Conservation (phyloP, 2,329 filamentous ascomycete species). For the Colletotrichum theobromicola region DNA sequence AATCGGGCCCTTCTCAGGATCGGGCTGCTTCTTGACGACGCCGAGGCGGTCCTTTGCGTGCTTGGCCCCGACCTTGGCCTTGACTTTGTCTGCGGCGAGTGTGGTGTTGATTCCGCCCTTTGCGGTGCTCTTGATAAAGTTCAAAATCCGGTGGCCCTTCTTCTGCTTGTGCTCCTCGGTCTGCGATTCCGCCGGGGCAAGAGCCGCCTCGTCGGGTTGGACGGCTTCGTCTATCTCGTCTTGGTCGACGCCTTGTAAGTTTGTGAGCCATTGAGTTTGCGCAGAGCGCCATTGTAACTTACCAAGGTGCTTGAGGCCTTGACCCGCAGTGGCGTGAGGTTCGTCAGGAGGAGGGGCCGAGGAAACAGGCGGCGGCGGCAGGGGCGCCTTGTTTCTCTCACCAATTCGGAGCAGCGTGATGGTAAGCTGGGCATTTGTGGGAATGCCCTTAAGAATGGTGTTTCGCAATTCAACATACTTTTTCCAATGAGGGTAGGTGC, state of each 20-base stretch:
- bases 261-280: conserved; percentile 22
- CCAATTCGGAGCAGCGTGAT: conserved; percentile 82
- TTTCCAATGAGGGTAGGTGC: conserved; percentile 71
- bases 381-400: conserved; percentile 79
- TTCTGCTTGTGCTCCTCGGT: conserved; percentile 49
- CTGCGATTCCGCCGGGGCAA: conserved; percentile 50
- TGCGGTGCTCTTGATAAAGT: conserved; percentile 71
- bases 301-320: conserved; percentile 40
- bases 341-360: conserved; percentile 38
- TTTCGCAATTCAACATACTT: conserved; percentile 77
- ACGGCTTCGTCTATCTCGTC: conserved; percentile 72
- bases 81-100: conserved; percentile 72
- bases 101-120: conserved; percentile 76
- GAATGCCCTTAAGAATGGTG: conserved; percentile 79
- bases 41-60: conserved; percentile 75
- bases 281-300: not conserved
- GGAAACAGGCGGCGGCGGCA: conserved; percentile 62
- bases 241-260: conserved; percentile 52
- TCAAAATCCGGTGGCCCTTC: conserved; percentile 55
- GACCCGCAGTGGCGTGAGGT: conserved; percentile 49
- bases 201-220: conserved; percentile 45
- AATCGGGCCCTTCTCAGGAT: conserved; percentile 67
- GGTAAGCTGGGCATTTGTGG: conserved; percentile 85
- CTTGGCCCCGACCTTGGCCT: conserved; percentile 65
- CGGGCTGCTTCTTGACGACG: conserved; percentile 56